Conservation (phyloP, 2,329 filamentous ascomycete genomes). For the Diaporthe sp. region DNA sequence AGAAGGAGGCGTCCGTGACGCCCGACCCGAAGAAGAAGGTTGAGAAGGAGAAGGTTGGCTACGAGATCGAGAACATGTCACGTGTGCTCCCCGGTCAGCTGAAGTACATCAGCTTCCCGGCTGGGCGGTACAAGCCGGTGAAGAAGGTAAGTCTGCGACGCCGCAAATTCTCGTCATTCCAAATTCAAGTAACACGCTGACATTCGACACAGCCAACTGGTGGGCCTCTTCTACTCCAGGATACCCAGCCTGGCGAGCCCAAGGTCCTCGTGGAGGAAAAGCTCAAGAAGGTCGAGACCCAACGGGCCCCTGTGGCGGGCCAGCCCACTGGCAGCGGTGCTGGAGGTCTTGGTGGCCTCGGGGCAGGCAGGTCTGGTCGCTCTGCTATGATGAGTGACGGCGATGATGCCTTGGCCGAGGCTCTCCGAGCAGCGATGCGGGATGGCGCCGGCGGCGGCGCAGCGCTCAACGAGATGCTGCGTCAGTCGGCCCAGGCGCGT, state of each 20-base stretch:
- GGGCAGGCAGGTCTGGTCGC: conserved; percentile 42
- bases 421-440: conserved; percentile 46
- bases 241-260: conserved; percentile 82
- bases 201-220: conserved; percentile 78
- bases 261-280: conserved; percentile 92
- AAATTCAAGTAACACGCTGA: conserved; percentile 31
- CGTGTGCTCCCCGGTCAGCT: conserved; percentile 92
- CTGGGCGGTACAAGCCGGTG: conserved; percentile 92
- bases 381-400: conserved; percentile 37
- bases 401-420: conserved; percentile 44
- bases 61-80: conserved; percentile 97
- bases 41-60: conserved; percentile 97
- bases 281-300: conserved; percentile 81
- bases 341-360: conserved; percentile 48
- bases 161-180: not conserved
- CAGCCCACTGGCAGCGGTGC: conserved; percentile 47
- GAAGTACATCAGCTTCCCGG: conserved; percentile 94
- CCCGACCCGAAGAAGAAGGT: conserved; percentile 84
- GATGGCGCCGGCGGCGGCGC: conserved; percentile 50
- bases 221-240: conserved; percentile 90
- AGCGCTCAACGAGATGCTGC: conserved; percentile 58
- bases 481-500: conserved; percentile 51
- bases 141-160: conserved; percentile 73
- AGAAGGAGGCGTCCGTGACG: conserved; percentile 68
- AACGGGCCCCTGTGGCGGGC: conserved; percentile 70